Conservation (phyloP, 768 basidiomycete genomes). For the Tulasnella sp. region DNA sequence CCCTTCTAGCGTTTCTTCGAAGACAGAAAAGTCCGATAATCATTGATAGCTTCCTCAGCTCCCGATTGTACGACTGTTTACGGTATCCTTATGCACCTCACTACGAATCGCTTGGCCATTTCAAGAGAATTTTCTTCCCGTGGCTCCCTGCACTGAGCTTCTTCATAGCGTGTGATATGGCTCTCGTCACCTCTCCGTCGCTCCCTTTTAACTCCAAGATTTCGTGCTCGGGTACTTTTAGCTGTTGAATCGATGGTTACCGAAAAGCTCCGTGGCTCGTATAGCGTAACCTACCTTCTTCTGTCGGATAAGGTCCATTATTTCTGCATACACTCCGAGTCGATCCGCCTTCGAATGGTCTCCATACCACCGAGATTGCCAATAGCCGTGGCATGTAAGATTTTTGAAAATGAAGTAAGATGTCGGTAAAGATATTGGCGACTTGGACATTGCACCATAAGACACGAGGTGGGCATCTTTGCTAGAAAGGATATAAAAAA, state of each 20-base stretch:
- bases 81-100: conserved; percentile 28
- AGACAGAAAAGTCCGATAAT: conserved; percentile 75
- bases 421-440: conserved; percentile 74
- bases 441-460: conserved; percentile 89
- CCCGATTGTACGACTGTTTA: conserved; percentile 31
- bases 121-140: conserved; percentile 58
- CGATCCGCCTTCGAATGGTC: conserved; percentile 55
- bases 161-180: conserved; percentile 46
- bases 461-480: conserved; percentile 74
- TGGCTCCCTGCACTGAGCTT: conserved; percentile 46
- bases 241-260: conserved; percentile 47
- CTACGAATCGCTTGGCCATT: conserved; percentile 42
- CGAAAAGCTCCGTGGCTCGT: neutral
- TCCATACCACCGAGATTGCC: conserved; percentile 74
- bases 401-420: conserved; percentile 86
- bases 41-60: conserved; percentile 19
- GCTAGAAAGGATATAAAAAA: neutral
- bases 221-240: conserved; percentile 70
- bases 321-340: conserved; percentile 53
- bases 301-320: conserved; percentile 58
- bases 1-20: conserved; percentile 79
- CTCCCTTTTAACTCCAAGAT: conserved; percentile 59
- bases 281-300: conserved; percentile 52
- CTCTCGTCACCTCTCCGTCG: conserved; percentile 47
- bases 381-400: conserved; percentile 73